Evolutionary conservation across 2,329 filamentous ascomycete species (phyloP).

Genomic region (Fusarium sp.): DNA sequence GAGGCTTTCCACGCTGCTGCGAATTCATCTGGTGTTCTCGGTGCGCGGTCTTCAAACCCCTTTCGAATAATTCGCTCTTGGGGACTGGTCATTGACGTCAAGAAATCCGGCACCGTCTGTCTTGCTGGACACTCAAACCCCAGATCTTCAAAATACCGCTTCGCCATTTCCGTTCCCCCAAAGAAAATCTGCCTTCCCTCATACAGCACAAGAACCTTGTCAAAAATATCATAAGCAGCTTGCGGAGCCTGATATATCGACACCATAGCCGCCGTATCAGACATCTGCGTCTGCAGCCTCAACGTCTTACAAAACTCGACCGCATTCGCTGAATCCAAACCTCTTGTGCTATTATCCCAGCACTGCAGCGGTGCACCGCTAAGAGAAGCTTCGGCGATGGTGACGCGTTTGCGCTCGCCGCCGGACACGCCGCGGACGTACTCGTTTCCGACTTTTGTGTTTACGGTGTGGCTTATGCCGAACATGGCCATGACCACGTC

Average conservation of each 20-base stretch:
- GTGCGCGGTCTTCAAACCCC: constrained; percentile 46
- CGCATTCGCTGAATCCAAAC: constrained; percentile 72
- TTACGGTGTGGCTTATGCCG: constrained; percentile 73
- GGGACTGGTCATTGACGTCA: constrained; percentile 62
- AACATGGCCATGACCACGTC: constrained; percentile 78
- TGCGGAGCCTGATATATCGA: constrained; percentile 71
- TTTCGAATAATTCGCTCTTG: constrained; percentile 45
- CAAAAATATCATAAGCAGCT: constrained; percentile 59
- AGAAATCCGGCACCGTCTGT: constrained; percentile 76
- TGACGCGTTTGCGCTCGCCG: constrained; percentile 59
- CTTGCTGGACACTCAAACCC: constrained; percentile 66
- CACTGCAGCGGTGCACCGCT: constrained; percentile 63
- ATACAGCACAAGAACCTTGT: constrained; percentile 74
- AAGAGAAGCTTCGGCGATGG: constrained; percentile 47
- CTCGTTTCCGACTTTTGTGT: constrained; percentile 75
- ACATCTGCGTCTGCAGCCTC: constrained; percentile 67
- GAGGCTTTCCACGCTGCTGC: constrained; percentile 45
- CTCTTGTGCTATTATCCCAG: constrained; percentile 75
- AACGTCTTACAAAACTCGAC: constrained; percentile 72
- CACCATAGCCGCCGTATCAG: constrained; percentile 64
- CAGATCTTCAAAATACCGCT: constrained; percentile 41
- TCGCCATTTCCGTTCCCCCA: constrained; percentile 34
- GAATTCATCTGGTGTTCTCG: constrained; percentile 50
- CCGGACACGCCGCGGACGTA: constrained; percentile 68
- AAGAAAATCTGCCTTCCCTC: constrained; percentile 71